Evolutionary conservation across 192 early-diverging fungal genomes (phyloP).

Genomic region (Umbelopsis isabellina): DNA sequence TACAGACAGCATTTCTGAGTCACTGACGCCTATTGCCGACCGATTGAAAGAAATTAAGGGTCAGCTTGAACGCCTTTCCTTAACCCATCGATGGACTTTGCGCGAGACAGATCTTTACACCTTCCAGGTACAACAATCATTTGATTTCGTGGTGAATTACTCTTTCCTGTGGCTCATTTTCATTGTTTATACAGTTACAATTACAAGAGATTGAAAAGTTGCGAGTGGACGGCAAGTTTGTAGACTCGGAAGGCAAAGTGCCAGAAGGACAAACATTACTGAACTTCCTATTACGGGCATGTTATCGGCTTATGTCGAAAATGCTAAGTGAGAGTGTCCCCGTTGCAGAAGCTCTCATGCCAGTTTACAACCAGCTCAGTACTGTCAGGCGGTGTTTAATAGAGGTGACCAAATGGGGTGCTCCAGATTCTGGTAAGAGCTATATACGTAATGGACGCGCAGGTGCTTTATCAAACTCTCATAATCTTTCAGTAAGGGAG

Average conservation of each 20-base stretch:
- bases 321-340: constrained; percentile 80
- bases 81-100: constrained; percentile 78
- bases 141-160: not conserved
- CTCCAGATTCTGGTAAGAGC: constrained; percentile 62
- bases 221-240: constrained; percentile 84
- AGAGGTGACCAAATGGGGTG: constrained; percentile 83
- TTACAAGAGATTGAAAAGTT: constrained; percentile 82
- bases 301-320: constrained; percentile 86
- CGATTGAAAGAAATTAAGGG: constrained; percentile 70
- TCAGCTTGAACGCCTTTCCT: constrained; percentile 73
- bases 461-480: constrained; percentile 12
- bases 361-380: constrained; percentile 83
- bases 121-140: constrained; percentile 50
- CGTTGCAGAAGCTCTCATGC: constrained; percentile 80
- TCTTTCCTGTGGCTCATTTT: constrained; percentile 1
- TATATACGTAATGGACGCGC: not conserved
- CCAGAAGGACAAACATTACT: constrained; percentile 79
- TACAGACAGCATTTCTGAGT: constrained; percentile 38
- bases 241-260: constrained; percentile 65
- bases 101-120: constrained; percentile 80
- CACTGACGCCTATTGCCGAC: constrained; percentile 34
- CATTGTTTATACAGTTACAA: constrained; percentile 51
- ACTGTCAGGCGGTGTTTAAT: constrained; percentile 79
- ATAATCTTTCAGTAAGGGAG: constrained; percentile 55
- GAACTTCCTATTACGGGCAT: constrained; percentile 77